Base-by-base conservation (phyloP, 2,329 filamentous ascomycete species). In the Ramularia collo-cygni region DNA sequence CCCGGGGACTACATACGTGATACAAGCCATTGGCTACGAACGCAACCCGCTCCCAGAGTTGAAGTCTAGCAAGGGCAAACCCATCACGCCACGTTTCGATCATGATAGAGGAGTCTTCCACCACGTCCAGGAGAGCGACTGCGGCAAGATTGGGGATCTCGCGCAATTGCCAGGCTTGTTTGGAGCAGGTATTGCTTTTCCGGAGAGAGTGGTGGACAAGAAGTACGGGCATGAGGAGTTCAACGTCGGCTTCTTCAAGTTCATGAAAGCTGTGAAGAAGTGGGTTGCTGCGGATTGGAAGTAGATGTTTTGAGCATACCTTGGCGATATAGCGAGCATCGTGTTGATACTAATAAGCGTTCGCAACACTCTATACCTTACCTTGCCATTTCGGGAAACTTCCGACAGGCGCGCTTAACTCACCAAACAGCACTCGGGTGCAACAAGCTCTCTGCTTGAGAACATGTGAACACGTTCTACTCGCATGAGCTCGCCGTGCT, bases 171-270 rank as follows among this genome's bases (percentile, higher is more conserved):
- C 68, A 2, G 75, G 75, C 0, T 51, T 81, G 13, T 77, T 72
- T 53, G 78, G 75, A 2, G 77, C 76, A 0, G 78, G 78, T 0
- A 81, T 82, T 50, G 77, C 77, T 1, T 82, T 74, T 51, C 78
- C 78, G 0, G 75, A 81, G 54, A 64, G 67, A 16, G 76, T 80
- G 4, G 68, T 69, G 7, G 78, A 81, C 62, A 76, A 75, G 1
- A 77, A 76, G 1, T 61, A 70, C 28, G 76, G 77, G 0, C 80
- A 79, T 55, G 71, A 76, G 6, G 77, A 81, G 59, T 66, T 71
- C 51, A 74, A 75, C 1, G 78, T 81, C 36, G 78, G 78, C 0
- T 72, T 81, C 54, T 78, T 68, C 54, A 81, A 82, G 60, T 81
- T 82, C 48, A 80, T 81, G 76, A 76, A 70, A 33, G 80, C 73